Conservation (phyloP, 1,139 yeast genomes). For the Geotrichum restrictum region DNA sequence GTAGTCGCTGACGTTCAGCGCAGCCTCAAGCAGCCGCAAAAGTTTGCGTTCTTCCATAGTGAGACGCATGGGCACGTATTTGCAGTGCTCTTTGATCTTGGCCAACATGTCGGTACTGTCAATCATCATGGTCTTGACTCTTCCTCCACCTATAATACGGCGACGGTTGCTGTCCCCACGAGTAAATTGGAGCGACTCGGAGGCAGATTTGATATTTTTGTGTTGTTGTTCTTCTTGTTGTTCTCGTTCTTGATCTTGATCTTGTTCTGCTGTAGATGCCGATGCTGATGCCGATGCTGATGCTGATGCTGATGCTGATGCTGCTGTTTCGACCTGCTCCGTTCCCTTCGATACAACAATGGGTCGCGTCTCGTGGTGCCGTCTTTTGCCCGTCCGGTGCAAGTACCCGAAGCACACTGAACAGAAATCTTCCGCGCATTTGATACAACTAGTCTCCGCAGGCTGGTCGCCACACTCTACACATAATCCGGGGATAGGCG, state of each 20-base stretch:
- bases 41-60: constrained; percentile 63
- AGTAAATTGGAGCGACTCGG: constrained; percentile 20
- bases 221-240: background rate
- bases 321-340: no score
- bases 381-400: constrained; percentile 59
- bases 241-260: background rate
- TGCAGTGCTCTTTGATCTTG: constrained; percentile 46
- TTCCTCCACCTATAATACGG: no score
- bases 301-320: no score
- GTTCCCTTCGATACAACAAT: constrained; percentile 8
- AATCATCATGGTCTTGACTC: constrained; percentile 14
- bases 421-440: constrained; percentile 63
- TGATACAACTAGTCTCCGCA: constrained; percentile 51
- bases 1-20: constrained; percentile 67
- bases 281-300: no score
- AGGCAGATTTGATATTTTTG: constrained; percentile 21
- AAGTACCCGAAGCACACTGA: constrained; percentile 61
- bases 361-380: constrained; percentile 32
- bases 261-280: background rate
- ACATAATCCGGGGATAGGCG: constrained; percentile 41
- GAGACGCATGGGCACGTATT: constrained; percentile 62
- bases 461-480: constrained; percentile 71
- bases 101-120: constrained; percentile 27
- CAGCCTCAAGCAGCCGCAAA: constrained; percentile 61
- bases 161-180: constrained; percentile 27